Base-by-base conservation (phyloP, 2,329 filamentous ascomycete species). In the Setomelanomma holmii region DNA sequence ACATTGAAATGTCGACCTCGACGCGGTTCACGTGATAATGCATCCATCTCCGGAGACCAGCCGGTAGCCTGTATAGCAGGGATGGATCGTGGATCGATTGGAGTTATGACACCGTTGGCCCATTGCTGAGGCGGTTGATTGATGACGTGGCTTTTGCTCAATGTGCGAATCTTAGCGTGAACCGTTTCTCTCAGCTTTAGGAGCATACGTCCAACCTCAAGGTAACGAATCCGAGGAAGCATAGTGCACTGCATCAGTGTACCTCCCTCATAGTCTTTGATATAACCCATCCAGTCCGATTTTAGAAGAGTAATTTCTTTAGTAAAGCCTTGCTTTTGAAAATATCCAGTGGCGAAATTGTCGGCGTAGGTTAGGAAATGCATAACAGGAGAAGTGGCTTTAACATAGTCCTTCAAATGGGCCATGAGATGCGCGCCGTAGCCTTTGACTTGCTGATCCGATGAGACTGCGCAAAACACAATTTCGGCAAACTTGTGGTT, bases 211-310 rank as follows among this genome's bases (percentile, higher is more conserved):
- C 91, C 90, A 68, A 87, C 86, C 75, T 99, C 93, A 4, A 99
- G 87, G 75, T 99, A 99, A 42, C 95, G 89, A 47, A 98, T 91
- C 57, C 89, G 90, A 5, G 93, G 93, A 17, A 99, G 84, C 95
- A 99, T 98, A 45, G 89, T 91, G 71, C 95, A 99, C 78, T 99
- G 95, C 95, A 99, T 99, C 56, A 99, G 96, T 0, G 95, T 99
- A 52, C 95, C 95, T 51, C 95, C 95, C 76, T 99, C 95, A 74
- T 99, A 99, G 73, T 99, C 95, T 73, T 99, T 99, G 80, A 99
- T 99, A 68, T 98, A 99, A 2, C 95, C 95, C 95, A 98, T 98
- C 95, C 95, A 99, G 3, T 91, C 87, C 2, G 88, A 87, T 66
- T 88, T 89, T 53, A 95, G 90, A 1, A 99, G 85, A 0, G 93